phyloP scores from a whole-genome alignment of 1,284 basidiomycete species.

The Cutaneotrichosporon dermatis region DNA sequence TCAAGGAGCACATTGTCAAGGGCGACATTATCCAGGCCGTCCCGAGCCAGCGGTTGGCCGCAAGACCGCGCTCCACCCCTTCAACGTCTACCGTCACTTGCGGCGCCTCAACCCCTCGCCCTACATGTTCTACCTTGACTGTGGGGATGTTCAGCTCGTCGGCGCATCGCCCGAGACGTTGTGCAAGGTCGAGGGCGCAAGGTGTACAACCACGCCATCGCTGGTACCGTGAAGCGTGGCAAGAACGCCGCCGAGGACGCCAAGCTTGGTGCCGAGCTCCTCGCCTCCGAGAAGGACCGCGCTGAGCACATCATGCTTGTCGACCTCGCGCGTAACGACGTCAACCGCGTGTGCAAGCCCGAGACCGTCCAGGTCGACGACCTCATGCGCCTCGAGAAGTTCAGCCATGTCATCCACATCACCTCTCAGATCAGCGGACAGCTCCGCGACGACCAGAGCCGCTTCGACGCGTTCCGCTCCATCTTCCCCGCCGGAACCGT shows the following conservation, averaged over 20 bases:
- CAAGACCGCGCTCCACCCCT: constrained; percentile 85
- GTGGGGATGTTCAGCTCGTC: constrained; percentile 85
- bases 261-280: constrained; percentile 65
- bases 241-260: constrained; percentile 82
- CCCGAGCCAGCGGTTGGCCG: constrained; percentile 86
- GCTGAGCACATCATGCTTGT: constrained; percentile 99
- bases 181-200: constrained; percentile 91
- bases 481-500: constrained; percentile 99
- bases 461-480: constrained; percentile 97
- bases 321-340: constrained; percentile 97
- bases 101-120: constrained; percentile 95
- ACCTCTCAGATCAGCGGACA: constrained; percentile 91
- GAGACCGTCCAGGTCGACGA: constrained; percentile 93
- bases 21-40: constrained; percentile 99
- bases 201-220: constrained; percentile 97
- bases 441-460: constrained; percentile 74
- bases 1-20: constrained; percentile 91
- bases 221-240: constrained; percentile 88
- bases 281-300: constrained; percentile 85
- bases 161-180: constrained; percentile 97
- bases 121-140: constrained; percentile 99
- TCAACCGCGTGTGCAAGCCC: constrained; percentile 94
- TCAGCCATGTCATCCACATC: constrained; percentile 96
- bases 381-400: constrained; percentile 90
- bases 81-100: constrained; percentile 92